Conservation (phyloP, 345 rosid species). For the Salix caprea region DNA sequence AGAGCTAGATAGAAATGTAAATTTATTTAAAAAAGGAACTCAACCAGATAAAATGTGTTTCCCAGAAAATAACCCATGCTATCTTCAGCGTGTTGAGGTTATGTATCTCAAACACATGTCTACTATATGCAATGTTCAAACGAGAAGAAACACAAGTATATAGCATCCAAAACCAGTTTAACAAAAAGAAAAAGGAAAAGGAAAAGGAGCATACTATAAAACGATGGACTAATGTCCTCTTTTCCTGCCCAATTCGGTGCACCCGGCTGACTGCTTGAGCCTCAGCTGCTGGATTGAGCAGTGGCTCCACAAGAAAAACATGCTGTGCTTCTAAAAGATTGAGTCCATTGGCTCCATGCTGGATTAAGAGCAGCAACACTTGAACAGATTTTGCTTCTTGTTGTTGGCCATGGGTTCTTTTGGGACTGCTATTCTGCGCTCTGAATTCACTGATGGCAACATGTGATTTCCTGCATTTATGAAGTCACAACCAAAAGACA, state of each 20-base stretch:
- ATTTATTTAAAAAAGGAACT: too few relatives aligned
- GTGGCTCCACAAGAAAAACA: slow-evolving; percentile 89
- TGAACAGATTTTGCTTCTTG: slow-evolving; percentile 46
- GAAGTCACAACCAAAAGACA: slow-evolving; percentile 13
- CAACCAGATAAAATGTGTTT: too few relatives aligned
- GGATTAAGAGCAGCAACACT: slow-evolving; percentile 76
- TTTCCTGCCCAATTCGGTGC: slow-evolving; percentile 86
- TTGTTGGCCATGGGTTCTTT: slow-evolving; percentile 20
- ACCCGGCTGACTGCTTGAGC: slow-evolving; percentile 95
- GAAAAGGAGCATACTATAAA: slow-evolving; percentile 54
- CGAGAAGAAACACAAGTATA: background rate
- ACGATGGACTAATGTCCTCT: slow-evolving; percentile 77
- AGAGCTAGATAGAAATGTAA: too few relatives aligned
- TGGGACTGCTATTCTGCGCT: slow-evolving; percentile 37
- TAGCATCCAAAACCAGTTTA: background rate
- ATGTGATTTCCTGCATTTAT: slow-evolving; percentile 69
- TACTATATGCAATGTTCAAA: background rate
- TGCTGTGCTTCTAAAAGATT: slow-evolving; percentile 95
- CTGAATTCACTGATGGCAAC: slow-evolving; percentile 74
- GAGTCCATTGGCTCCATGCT: slow-evolving; percentile 96
- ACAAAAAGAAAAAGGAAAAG: background rate
- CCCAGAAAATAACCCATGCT: too few relatives aligned
- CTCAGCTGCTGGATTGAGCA: slow-evolving; percentile 92
- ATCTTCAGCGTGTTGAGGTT: too few relatives aligned
- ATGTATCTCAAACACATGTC: background rate